A percentile compares a stretch with the other conserved stretches of the same genome.
These are phyloP conservation scores for Barbarea vulgaris DNA, from an alignment of 345 rosid species.

Conservation along the genomic window DNA sequence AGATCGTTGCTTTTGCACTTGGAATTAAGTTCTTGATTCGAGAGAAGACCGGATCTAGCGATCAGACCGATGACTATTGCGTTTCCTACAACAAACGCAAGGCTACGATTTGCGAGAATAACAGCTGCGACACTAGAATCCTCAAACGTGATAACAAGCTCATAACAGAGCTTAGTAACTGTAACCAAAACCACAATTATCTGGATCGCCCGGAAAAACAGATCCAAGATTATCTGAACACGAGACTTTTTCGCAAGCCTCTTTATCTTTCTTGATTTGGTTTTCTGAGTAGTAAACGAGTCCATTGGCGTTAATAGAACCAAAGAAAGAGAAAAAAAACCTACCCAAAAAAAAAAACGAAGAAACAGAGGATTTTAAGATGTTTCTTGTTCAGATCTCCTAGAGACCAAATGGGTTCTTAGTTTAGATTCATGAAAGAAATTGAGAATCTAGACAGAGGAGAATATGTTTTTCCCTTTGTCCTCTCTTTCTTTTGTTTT, in stretches of 20 bases:
- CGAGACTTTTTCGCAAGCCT: slow-evolving; percentile 50
- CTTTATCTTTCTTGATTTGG: slow-evolving; percentile 55
- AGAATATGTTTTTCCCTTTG: slow-evolving; percentile 29
- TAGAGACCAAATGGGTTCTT: slow-evolving; percentile 4
- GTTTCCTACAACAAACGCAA: slow-evolving; percentile 75
- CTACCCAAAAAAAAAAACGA: not conserved
- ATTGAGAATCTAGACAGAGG: slow-evolving; percentile 25
- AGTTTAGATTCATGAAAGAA: slow-evolving; percentile 25
- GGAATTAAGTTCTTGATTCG: slow-evolving; percentile 35
- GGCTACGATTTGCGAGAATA: slow-evolving; percentile 57
- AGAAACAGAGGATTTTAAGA: slow-evolving; percentile 1
- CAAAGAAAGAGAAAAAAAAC: not conserved
- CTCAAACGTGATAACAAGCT: slow-evolving; percentile 56
- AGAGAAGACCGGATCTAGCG: slow-evolving; percentile 58
- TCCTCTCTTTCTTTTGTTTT: not conserved
- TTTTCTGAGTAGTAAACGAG: slow-evolving; percentile 46
- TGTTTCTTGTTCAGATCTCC: slow-evolving; percentile 18
- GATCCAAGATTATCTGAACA: slow-evolving; percentile 48
- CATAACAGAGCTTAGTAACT: slow-evolving; percentile 52
- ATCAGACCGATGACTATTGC: slow-evolving; percentile 70
- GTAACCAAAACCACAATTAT: slow-evolving; percentile 52
- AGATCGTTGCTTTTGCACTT: slow-evolving; percentile 42
- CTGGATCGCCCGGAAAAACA: slow-evolving; percentile 55
- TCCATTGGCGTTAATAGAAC: slow-evolving; percentile 52
- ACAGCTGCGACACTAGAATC: slow-evolving; percentile 54